Percentiles rank a stretch among this genome's conserved stretches.
phyloP scores from a whole-genome alignment of 768 basidiomycete species.

The Auriculariales sp. region DNA sequence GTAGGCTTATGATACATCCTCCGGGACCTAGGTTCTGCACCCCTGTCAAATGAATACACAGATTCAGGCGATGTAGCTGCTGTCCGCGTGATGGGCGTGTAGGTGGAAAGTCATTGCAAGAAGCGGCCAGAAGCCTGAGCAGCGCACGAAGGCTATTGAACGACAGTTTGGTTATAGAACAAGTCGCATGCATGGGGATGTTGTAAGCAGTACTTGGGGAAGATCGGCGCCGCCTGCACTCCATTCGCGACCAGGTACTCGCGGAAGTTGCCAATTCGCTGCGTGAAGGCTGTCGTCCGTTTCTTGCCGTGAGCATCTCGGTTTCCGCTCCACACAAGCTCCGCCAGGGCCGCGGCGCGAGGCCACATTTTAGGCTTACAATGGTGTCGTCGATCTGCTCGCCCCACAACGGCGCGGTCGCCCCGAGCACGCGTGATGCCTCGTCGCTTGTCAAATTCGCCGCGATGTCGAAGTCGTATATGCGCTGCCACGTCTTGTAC shows the following conservation, averaged over 20 bases:
- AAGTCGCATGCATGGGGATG: conserved; percentile 44
- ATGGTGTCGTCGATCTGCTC: conserved; percentile 57
- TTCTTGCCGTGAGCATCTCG: conserved; percentile 15
- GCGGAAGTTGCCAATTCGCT: conserved; percentile 48
- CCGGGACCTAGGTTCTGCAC: no score
- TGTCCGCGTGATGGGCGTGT: no score
- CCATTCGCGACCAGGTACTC: conserved; percentile 50
- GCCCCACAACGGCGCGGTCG: conserved; percentile 43
- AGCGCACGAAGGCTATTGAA: no score
- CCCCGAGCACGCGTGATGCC: conserved; percentile 49
- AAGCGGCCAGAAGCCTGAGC: no score
- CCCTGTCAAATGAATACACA: no score
- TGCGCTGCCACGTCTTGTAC: conserved; percentile 70
- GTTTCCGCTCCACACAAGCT: conserved; percentile 61
- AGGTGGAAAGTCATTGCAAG: no score
- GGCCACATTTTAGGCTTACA: conserved; percentile 64
- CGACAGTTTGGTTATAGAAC: no score
- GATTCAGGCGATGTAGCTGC: no score
- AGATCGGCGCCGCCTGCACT: conserved; percentile 41
- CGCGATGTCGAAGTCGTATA: conserved; percentile 61
- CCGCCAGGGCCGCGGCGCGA: conserved; percentile 53
- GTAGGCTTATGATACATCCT: no score
- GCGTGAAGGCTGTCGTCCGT: conserved; percentile 34
- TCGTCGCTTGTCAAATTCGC: conserved; percentile 36
- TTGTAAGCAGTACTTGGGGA: conserved; percentile 61